Base-by-base conservation (phyloP, 805 yeast species). In the Kluyveromyces siamensis region DNA sequence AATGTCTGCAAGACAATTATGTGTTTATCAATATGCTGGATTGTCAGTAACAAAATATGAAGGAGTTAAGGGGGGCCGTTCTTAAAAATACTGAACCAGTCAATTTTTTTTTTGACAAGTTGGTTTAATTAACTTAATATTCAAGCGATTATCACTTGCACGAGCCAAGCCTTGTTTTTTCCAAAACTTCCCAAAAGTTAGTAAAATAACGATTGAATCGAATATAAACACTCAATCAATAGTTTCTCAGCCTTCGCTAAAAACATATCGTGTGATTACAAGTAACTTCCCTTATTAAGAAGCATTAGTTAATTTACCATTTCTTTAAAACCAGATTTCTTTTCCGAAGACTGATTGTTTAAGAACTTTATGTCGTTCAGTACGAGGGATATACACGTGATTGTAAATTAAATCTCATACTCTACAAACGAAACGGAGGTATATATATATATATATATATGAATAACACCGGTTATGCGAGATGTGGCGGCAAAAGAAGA, bases 401-500 rank as follows among this genome's bases (percentile, higher is more conserved):
- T 8, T n/a, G 10, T 16, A n/a, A 13, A 37, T n/a, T 37, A 13
- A 30, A 37, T 37, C n/a, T n/a, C n/a, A 17, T 37, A 37, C 7
- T 37, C 3, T 17, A 18, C 40, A 4, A 37, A 18, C 18, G n/a
- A 37, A n/a, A 11, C 8, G 21, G n/a, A 16, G 14, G 37, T 35
- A 35, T 35, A n/a, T 35, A 35, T n/a, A 37, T n/a, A 37, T 5
- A 37, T n/a, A 6, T 14, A 41, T 41, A 27, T 37, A n/a, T 30
- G 37, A 14, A n/a, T 9, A 2, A 19, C 37, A n/a, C 6, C 5
- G 13, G 2, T 51, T 52, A 71, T 11, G 90, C 95, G 56, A 93
- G 73, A 63, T 93, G 98, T 7, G 98, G 98, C 33, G 99, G 98
- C 36, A 93, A 75, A 48, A 93, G 70, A 68, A 93, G 84, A 73